phyloP scores from a whole-genome alignment of 129 eudicot genomes.

The Pittosporum tobira region DNA sequence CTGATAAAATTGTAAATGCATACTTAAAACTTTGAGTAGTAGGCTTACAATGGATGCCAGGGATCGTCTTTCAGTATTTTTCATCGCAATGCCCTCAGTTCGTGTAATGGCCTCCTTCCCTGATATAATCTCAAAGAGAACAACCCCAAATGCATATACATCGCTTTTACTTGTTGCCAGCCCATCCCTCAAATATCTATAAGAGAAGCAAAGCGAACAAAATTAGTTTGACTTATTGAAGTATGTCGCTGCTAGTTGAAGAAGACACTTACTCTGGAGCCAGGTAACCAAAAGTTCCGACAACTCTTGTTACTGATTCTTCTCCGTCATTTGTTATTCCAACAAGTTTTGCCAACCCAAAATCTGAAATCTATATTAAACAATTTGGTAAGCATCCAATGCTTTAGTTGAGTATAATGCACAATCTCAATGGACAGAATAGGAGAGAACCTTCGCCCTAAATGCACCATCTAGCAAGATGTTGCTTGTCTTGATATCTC shows the following conservation, averaged over 20 bases:
- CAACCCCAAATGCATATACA: conserved; percentile 90
- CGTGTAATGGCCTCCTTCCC: conserved; percentile 87
- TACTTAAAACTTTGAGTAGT: neutral
- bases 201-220: conserved; percentile 1
- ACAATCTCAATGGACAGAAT: conserved; percentile 3
- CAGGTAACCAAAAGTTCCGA: conserved; percentile 91
- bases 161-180: conserved; percentile 79
- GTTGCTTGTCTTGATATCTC: conserved; percentile 91
- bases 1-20: neutral
- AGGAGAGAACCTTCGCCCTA: conserved; percentile 67
- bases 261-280: conserved; percentile 84
- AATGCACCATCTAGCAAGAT: conserved; percentile 79
- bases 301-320: conserved; percentile 80
- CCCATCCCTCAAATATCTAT: conserved; percentile 81
- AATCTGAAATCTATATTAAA: conserved; percentile 68
- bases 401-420: neutral
- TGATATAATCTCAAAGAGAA: conserved; percentile 77
- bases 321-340: conserved; percentile 64
- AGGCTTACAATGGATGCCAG: conserved; percentile 81
- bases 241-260: conserved; percentile 1
- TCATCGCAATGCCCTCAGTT: conserved; percentile 42
- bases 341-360: conserved; percentile 93
- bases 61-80: conserved; percentile 64
- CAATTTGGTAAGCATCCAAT: neutral
- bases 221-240: neutral